Percentiles rank a stretch among this genome's conserved stretches.
phyloP scores from a whole-genome alignment of 1,284 basidiomycete species.

The Ceratobasidium sp. region DNA sequence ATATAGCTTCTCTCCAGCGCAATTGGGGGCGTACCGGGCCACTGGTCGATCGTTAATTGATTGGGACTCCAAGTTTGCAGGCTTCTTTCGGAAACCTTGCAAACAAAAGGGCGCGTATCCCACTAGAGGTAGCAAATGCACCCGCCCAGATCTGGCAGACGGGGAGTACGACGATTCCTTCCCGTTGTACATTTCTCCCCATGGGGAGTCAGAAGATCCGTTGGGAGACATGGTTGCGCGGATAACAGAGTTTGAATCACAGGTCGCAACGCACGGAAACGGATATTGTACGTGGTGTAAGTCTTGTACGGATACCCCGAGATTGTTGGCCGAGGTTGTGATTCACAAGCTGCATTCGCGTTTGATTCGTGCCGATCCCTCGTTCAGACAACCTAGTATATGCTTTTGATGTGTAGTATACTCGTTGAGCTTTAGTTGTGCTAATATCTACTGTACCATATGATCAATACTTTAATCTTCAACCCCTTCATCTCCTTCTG shows the following conservation, averaged over 20 bases:
- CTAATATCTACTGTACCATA: too few relatives aligned
- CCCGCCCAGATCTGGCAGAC: neutral
- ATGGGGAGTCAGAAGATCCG: neutral
- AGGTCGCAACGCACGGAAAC: neutral
- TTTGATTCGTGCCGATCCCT: neutral
- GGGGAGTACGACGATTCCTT: neutral
- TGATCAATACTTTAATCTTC: too few relatives aligned
- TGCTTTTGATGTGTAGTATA: too few relatives aligned
- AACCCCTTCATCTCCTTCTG: constrained; percentile 22
- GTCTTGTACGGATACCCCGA: neutral
- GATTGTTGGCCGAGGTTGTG: too few relatives aligned
- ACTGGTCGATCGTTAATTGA: neutral
- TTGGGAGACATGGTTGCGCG: neutral
- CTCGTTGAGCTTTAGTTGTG: too few relatives aligned
- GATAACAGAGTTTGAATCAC: neutral
- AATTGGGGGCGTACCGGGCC: neutral
- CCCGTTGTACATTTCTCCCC: neutral
- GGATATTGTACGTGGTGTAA: neutral
- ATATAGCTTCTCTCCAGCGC: neutral
- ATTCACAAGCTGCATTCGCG: neutral
- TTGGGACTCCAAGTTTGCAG: neutral
- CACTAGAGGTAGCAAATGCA: neutral
- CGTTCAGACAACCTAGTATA: too few relatives aligned
- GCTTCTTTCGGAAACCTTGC: neutral
- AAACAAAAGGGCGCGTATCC: neutral